These are phyloP conservation scores for Thymus quinquecostatus DNA, from an alignment of 257 asterid genomes.

Conservation along the genomic window DNA sequence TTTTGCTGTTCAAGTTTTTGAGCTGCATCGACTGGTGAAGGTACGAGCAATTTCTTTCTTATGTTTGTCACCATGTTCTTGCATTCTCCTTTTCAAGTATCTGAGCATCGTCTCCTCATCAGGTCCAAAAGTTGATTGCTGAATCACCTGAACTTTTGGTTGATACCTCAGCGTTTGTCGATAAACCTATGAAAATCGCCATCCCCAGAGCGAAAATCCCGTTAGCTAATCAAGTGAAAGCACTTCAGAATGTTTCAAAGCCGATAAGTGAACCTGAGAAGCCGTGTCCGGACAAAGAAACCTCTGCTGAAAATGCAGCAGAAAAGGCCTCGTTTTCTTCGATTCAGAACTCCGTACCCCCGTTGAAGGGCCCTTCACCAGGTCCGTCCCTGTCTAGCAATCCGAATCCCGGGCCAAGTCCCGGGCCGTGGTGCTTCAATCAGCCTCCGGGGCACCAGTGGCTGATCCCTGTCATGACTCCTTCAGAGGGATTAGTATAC, in stretches of 20 bases:
- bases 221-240: slow-evolving; percentile 41
- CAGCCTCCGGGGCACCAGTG: slow-evolving; percentile 78
- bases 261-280: slow-evolving; percentile 46
- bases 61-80: neutral
- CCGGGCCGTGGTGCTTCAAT: slow-evolving; percentile 56
- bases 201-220: slow-evolving; percentile 44
- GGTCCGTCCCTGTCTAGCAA: slow-evolving; percentile 42
- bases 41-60: slow-evolving; percentile 34
- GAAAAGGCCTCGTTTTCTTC: slow-evolving; percentile 52
- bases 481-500: slow-evolving; percentile 82
- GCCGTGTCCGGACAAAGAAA: slow-evolving; percentile 47
- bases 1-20: slow-evolving; percentile 88
- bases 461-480: slow-evolving; percentile 88
- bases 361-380: slow-evolving; percentile 34
- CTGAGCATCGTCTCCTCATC: slow-evolving; percentile 20
- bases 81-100: neutral
- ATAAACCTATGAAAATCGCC: slow-evolving; percentile 39
- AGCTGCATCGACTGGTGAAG: slow-evolving; percentile 89
- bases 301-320: slow-evolving; percentile 48
- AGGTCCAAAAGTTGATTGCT: slow-evolving; percentile 83
- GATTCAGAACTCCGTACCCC: slow-evolving; percentile 45
- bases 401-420: slow-evolving; percentile 34
- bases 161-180: slow-evolving; percentile 44
- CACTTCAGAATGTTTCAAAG: slow-evolving; percentile 43
- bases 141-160: slow-evolving; percentile 61